phyloP scores from a whole-genome alignment of 2,329 filamentous ascomycete species.

The Chrysoporthe austroafricana region DNA sequence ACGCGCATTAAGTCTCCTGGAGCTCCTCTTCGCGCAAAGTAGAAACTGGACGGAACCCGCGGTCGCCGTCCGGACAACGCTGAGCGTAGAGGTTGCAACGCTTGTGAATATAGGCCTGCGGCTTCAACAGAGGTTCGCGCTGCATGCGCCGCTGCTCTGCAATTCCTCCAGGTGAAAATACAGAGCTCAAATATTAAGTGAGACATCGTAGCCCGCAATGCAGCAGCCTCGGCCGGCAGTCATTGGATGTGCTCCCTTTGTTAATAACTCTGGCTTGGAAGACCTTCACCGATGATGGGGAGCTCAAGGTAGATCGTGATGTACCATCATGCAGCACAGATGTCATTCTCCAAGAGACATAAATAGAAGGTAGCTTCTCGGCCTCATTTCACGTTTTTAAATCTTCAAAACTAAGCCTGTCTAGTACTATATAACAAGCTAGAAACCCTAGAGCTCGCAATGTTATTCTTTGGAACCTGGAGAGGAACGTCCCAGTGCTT shows the following conservation, averaged over 20 bases:
- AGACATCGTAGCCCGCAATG: background rate
- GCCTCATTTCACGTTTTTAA: background rate
- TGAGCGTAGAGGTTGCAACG: too few species aligned
- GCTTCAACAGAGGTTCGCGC: too few species aligned
- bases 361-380: background rate
- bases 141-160: too few species aligned
- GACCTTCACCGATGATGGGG: background rate
- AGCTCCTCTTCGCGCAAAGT: too few species aligned
- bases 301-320: background rate
- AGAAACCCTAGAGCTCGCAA: too few species aligned
- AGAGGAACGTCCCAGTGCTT: background rate
- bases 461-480: background rate
- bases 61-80: too few species aligned
- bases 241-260: background rate
- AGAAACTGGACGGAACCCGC: too few species aligned
- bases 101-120: too few species aligned
- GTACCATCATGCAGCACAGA: background rate
- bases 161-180: too few species aligned
- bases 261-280: background rate
- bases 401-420: too few species aligned
- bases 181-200: background rate
- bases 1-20: too few species aligned
- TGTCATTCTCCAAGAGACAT: background rate
- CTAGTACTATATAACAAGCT: too few species aligned
- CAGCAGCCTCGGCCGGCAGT: background rate